phyloP scores from a whole-genome alignment of 352 stramenopile species.

The Phytophthora multivora region DNA sequence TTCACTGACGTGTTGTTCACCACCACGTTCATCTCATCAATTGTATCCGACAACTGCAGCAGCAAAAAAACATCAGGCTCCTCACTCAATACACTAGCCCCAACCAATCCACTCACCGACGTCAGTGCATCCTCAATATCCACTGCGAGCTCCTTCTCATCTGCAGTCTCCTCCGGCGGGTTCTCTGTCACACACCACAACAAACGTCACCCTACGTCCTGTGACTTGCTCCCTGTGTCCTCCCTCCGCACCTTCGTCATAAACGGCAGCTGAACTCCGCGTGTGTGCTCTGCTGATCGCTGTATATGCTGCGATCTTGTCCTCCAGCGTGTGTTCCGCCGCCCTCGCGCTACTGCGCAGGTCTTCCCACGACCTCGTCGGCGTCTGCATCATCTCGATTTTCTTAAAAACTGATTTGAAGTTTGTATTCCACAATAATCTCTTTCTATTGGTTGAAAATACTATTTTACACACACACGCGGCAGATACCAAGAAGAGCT shows the following conservation, averaged over 20 bases:
- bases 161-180: conserved; percentile 51
- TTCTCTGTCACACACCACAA: conserved; percentile 53
- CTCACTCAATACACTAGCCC: not conserved
- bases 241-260: conserved; percentile 63
- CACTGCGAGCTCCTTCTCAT: conserved; percentile 66
- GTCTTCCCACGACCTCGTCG: conserved; percentile 77
- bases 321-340: conserved; percentile 79
- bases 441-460: conserved; percentile 11
- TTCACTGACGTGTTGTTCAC: conserved; percentile 75
- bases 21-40: conserved; percentile 85
- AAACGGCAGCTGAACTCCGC: conserved; percentile 33
- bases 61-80: not conserved
- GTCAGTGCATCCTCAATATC: conserved; percentile 83
- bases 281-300: conserved; percentile 55
- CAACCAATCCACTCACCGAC: conserved; percentile 38
- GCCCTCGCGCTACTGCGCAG: conserved; percentile 67
- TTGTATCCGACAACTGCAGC: conserved; percentile 72
- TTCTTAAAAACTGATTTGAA: not conserved
- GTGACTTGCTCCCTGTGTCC: not conserved
- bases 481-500: not conserved
- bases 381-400: conserved; percentile 58
- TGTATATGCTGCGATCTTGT: conserved; percentile 80
- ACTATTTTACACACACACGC: conserved; percentile 5
- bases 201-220: conserved; percentile 5
- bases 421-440: conserved; percentile 2